Percentiles rank a stretch among this genome's conserved stretches.
phyloP scores from a whole-genome alignment of 192 early-diverging fungal genomes.

The Jimgerdemannia lactiflua region DNA sequence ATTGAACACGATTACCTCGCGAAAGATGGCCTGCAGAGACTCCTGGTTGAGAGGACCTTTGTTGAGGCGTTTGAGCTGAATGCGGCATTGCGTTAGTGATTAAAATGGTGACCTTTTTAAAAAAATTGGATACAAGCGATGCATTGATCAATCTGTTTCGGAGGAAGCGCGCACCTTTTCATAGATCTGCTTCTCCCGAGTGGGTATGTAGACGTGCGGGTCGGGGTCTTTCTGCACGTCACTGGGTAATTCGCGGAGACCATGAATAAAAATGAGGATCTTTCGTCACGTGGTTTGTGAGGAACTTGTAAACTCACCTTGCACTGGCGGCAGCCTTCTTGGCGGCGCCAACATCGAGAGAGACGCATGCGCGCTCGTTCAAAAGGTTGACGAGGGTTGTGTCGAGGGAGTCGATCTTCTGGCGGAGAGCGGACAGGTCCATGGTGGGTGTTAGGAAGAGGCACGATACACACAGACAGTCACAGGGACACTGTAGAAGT shows the following conservation, averaged over 20 bases:
- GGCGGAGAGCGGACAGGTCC: slow-evolving; percentile 55
- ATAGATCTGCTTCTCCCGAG: slow-evolving; percentile 74
- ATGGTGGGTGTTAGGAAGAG: slow-evolving; percentile 7
- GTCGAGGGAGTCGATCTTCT: slow-evolving; percentile 74
- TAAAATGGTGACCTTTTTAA: not conserved
- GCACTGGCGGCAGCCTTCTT: slow-evolving; percentile 41
- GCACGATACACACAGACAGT: no score
- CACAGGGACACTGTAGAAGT: no score
- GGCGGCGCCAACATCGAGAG: slow-evolving; percentile 75
- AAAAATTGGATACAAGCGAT: not conserved
- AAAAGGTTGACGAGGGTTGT: slow-evolving; percentile 69
- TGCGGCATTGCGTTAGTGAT: not conserved
- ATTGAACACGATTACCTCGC: slow-evolving; percentile 18
- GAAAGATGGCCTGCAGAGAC: slow-evolving; percentile 61
- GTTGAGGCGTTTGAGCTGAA: slow-evolving; percentile 64
- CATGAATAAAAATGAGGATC: not conserved
- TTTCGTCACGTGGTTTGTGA: not conserved
- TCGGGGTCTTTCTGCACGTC: slow-evolving; percentile 14
- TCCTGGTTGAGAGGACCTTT: slow-evolving; percentile 73
- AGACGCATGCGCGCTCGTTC: slow-evolving; percentile 80
- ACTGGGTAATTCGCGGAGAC: not conserved
- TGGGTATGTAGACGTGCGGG: slow-evolving; percentile 72
- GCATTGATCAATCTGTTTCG: not conserved
- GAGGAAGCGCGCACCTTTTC: slow-evolving; percentile 43
- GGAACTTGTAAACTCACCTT: slow-evolving; percentile 10